phyloP scores from a whole-genome alignment of 2,329 filamentous ascomycete species.

The Alternaria metachromatica region DNA sequence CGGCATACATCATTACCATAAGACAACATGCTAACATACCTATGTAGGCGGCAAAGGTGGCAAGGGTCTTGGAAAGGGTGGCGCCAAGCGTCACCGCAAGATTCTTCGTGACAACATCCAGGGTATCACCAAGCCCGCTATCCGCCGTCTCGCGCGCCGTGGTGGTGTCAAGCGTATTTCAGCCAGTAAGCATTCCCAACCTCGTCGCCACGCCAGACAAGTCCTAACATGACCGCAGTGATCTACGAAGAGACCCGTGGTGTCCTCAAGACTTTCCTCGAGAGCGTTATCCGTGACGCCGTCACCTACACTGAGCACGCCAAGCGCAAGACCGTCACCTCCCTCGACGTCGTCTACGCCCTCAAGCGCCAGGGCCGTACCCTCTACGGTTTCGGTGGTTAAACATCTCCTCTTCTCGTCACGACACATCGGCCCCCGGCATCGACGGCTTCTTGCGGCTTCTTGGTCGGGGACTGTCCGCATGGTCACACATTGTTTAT shows the following conservation, averaged over 20 bases:
- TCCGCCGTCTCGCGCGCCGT: constrained; percentile 62
- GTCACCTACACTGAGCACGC: constrained; percentile 82
- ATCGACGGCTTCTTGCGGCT: constrained; percentile 11
- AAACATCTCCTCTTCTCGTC: constrained; percentile 51
- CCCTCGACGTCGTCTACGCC: constrained; percentile 69
- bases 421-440: constrained; percentile 16
- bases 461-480: constrained; percentile 22
- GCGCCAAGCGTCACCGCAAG: constrained; percentile 63
- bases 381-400: constrained; percentile 90
- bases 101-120: constrained; percentile 64
- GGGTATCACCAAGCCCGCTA: constrained; percentile 62
- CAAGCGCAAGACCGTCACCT: constrained; percentile 81
- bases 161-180: constrained; percentile 62
- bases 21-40: constrained; percentile 42
- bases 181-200: constrained; percentile 50
- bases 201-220: not conserved
- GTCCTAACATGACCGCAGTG: constrained; percentile 56
- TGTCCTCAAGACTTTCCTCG: constrained; percentile 80
- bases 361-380: constrained; percentile 71
- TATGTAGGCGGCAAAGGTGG: constrained; percentile 60
- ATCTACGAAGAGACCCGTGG: constrained; percentile 81
- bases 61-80: constrained; percentile 62
- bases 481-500: constrained; percentile 33
- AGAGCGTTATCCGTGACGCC: constrained; percentile 77
- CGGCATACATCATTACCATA: constrained; percentile 6